phyloP scores from a whole-genome alignment of 192 early-diverging fungal genomes.

The Globomyces pollinis-pini region DNA sequence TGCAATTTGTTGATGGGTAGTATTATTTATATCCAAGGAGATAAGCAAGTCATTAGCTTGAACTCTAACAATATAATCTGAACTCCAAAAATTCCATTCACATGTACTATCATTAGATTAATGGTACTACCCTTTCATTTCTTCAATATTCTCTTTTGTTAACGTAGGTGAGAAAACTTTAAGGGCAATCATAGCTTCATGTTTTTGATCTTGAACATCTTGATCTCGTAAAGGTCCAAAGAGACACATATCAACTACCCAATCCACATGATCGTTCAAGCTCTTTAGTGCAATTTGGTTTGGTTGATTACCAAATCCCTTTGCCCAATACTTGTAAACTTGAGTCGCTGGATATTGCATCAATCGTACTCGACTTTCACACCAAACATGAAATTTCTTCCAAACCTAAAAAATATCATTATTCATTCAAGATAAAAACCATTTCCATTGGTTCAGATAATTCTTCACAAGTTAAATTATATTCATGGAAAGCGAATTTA shows the following conservation, averaged over 20 bases:
- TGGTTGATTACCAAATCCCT: neutral
- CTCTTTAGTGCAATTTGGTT: neutral
- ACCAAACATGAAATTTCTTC: too few species aligned
- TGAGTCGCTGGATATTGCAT: neutral
- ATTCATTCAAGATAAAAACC: neutral
- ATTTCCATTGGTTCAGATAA: neutral
- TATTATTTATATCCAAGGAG: slow-evolving; percentile 19
- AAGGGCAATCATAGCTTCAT: slow-evolving; percentile 4
- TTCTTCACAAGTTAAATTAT: neutral
- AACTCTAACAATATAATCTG: slow-evolving; percentile 49
- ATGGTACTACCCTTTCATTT: neutral
- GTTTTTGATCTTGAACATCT: slow-evolving; percentile 5
- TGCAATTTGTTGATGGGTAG: slow-evolving; percentile 23
- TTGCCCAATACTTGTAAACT: neutral
- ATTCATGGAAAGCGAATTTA: neutral
- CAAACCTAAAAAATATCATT: too few species aligned
- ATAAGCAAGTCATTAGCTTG: slow-evolving; percentile 36
- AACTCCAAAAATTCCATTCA: slow-evolving; percentile 32
- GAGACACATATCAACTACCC: neutral
- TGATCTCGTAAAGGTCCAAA: neutral
- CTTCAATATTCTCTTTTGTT: neutral
- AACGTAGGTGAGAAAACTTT: neutral
- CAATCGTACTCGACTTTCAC: too few species aligned
- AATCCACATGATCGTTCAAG: neutral
- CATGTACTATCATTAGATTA: slow-evolving; percentile 22